phyloP scores from a whole-genome alignment of 225 moss, liverwort and hornwort species.

The Antitrichia curtipendula region DNA sequence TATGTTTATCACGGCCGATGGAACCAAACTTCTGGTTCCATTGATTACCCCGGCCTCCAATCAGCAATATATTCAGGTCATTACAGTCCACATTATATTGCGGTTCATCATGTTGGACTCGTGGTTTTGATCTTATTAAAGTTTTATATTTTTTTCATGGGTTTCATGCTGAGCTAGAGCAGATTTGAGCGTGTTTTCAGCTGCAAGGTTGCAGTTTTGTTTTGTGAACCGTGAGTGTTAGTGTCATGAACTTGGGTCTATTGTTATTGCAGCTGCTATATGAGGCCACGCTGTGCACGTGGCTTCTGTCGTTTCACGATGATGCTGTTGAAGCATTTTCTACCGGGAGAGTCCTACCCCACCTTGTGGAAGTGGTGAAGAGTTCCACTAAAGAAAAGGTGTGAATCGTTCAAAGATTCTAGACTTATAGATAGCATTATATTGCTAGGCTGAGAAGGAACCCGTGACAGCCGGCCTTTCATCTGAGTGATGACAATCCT shows the following conservation, averaged over 20 bases:
- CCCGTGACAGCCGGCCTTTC: background rate
- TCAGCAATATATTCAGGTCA: conserved; percentile 86
- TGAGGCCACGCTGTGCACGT: conserved; percentile 66
- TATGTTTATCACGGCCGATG: conserved; percentile 65
- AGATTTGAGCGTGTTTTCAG: background rate
- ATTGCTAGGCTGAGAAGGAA: background rate
- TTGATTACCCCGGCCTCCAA: conserved; percentile 54
- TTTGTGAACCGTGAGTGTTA: background rate
- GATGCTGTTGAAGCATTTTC: conserved; percentile 59
- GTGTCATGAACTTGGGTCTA: background rate
- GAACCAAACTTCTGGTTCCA: conserved; percentile 49
- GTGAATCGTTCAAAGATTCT: background rate
- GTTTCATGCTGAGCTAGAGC: background rate
- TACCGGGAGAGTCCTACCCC: conserved; percentile 42
- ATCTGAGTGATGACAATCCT: background rate
- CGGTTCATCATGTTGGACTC: background rate
- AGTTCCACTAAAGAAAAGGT: conserved; percentile 95
- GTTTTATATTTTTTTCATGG: background rate
- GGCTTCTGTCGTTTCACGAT: conserved; percentile 84
- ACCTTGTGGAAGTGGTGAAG: conserved; percentile 77
- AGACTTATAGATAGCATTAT: background rate
- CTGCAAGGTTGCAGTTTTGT: background rate
- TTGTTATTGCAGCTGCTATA: conserved; percentile 66
- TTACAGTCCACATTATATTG: background rate
- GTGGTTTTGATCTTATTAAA: background rate